phyloP scores from a whole-genome alignment of 108 stramenopile genomes.

The Mediolabrus comicus region DNA sequence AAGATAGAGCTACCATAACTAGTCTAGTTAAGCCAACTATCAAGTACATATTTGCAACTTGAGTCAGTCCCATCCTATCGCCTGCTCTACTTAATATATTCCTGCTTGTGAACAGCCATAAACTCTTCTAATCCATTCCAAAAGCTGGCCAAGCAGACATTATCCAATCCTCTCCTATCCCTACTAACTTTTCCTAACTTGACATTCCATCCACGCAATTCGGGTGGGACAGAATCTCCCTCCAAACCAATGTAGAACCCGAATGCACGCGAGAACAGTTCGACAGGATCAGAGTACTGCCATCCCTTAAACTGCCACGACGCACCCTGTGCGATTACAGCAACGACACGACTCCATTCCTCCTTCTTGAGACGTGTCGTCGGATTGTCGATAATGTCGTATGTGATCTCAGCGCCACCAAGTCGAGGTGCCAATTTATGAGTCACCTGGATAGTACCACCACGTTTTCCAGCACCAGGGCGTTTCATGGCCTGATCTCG shows the following conservation, averaged over 20 bases:
- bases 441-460: slow-evolving; percentile 39
- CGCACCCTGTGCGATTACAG: slow-evolving; percentile 90
- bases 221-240: slow-evolving; percentile 63
- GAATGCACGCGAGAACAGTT: slow-evolving; percentile 66
- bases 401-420: slow-evolving; percentile 68
- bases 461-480: slow-evolving; percentile 50
- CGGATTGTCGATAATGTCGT: slow-evolving; percentile 93
- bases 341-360: slow-evolving; percentile 94
- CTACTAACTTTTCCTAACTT: slow-evolving; percentile 60
- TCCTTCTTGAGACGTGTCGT: slow-evolving; percentile 51
- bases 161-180: slow-evolving; percentile 85
- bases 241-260: slow-evolving; percentile 85
- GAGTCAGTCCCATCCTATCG: background rate
- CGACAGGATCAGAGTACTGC: slow-evolving; percentile 82
- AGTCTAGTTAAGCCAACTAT: too few species aligned
- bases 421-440: slow-evolving; percentile 57
- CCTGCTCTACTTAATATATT: slow-evolving; percentile 21
- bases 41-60: too few species aligned
- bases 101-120: slow-evolving; percentile 82
- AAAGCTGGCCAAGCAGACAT: slow-evolving; percentile 75
- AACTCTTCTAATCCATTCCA: slow-evolving; percentile 88
- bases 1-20: background rate
- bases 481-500: slow-evolving; percentile 67
- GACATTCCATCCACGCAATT: slow-evolving; percentile 75
- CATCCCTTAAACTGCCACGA: slow-evolving; percentile 98